phyloP scores from a whole-genome alignment of 495 filamentous ascomycete species.

The Tuber aestivum region DNA sequence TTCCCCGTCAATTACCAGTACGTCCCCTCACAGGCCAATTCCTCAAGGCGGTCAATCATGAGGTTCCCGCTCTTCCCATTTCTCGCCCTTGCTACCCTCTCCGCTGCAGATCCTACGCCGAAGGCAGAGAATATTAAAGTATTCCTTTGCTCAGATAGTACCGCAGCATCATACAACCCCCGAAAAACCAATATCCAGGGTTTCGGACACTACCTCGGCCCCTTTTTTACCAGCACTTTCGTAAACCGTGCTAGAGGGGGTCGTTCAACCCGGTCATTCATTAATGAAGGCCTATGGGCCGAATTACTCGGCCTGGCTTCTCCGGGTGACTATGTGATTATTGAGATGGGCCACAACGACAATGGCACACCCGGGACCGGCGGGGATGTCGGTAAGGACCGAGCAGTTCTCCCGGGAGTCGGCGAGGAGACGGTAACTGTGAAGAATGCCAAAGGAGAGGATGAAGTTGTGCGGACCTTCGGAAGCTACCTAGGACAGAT shows the following conservation, averaged over 20 bases:
- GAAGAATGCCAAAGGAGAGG: slow-evolving; percentile 12
- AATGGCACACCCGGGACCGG: slow-evolving; percentile 28
- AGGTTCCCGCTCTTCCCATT: slow-evolving; percentile 2
- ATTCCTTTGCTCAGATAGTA: slow-evolving; percentile 31
- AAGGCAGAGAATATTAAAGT: slow-evolving; percentile 8
- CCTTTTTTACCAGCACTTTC: slow-evolving; percentile 19
- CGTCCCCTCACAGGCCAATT: background rate
- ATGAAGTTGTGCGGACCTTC: slow-evolving; percentile 31
- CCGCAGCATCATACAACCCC: slow-evolving; percentile 25
- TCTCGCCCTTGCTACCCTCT: slow-evolving; percentile 10
- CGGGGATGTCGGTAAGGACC: slow-evolving; percentile 24
- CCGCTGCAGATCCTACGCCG: slow-evolving; percentile 8
- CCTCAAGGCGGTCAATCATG: background rate
- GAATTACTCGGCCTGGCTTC: slow-evolving; percentile 22
- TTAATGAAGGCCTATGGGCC: slow-evolving; percentile 30
- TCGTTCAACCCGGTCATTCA: slow-evolving; percentile 31
- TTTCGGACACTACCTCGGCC: slow-evolving; percentile 35
- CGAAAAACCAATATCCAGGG: slow-evolving; percentile 22
- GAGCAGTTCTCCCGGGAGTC: slow-evolving; percentile 22
- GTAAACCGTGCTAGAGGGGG: slow-evolving; percentile 25
- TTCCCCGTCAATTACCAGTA: background rate
- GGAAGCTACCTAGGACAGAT: slow-evolving; percentile 31
- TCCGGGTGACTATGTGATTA: slow-evolving; percentile 31
- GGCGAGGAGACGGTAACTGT: slow-evolving; percentile 27
- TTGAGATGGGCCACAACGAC: slow-evolving; percentile 38